Evolutionary conservation across 2,329 filamentous ascomycete species (phyloP).

Genomic region (Xylariaceae sp.): DNA sequence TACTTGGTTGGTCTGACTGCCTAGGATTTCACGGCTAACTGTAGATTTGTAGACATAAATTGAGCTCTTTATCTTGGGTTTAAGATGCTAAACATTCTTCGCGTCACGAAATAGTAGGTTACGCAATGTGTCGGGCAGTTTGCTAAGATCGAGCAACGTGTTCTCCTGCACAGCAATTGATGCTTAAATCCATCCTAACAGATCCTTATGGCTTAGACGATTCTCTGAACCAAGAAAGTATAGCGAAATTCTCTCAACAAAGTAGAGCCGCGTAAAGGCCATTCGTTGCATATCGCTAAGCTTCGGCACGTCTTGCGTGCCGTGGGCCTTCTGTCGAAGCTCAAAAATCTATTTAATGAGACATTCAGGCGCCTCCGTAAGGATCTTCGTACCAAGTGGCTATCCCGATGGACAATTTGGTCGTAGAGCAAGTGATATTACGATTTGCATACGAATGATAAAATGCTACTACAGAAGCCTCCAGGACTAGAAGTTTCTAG

Average conservation of each 20-base stretch:
- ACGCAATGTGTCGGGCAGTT: slow-evolving; percentile 42
- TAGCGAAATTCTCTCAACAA: slow-evolving; percentile 45
- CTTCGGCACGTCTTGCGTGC: slow-evolving; percentile 22
- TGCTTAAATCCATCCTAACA: slow-evolving; percentile 32
- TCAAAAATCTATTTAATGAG: slow-evolving; percentile 13
- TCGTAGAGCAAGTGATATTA: slow-evolving; percentile 20
- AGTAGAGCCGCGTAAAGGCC: slow-evolving; percentile 62
- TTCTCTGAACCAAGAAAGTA: slow-evolving; percentile 12
- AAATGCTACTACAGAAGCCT: too few relatives aligned
- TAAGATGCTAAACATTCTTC: slow-evolving; percentile 49
- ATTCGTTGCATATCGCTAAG: slow-evolving; percentile 48
- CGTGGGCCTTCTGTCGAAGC: slow-evolving; percentile 6
- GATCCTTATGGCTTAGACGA: slow-evolving; percentile 22
- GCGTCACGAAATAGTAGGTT: slow-evolving; percentile 54
- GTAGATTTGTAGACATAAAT: slow-evolving; percentile 34
- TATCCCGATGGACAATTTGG: slow-evolving; percentile 4
- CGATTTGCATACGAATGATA: slow-evolving; percentile 22
- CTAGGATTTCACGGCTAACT: slow-evolving; percentile 43
- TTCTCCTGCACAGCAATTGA: slow-evolving; percentile 53
- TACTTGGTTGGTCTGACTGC: slow-evolving; percentile 48
- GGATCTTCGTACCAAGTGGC: neutral
- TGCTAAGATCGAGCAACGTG: slow-evolving; percentile 43
- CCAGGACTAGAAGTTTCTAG: too few relatives aligned
- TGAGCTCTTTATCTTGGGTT: slow-evolving; percentile 41
- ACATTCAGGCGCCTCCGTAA: too few relatives aligned